A percentile compares a stretch with the other conserved stretches of the same genome.
Evolutionary conservation across 129 eudicot species (phyloP).

Genomic region (sunflower (Helianthus annuus)): HanXRQr2.0-SUNRISE NC_035444.2:61953721-61954220

Average conservation of each 20-base stretch:
- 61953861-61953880: slow-evolving; percentile 12
- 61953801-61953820: slow-evolving; percentile 25
- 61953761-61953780: slow-evolving; percentile 26
- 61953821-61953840: slow-evolving; percentile 33
- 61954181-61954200: slow-evolving; percentile 96
- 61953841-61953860: slow-evolving; percentile 1
- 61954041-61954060: slow-evolving; percentile 36
- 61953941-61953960: slow-evolving; percentile 19
- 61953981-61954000: not conserved
- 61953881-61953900: not conserved
- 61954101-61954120: not conserved
- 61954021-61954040: not conserved
- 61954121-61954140: not conserved
- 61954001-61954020: not conserved
- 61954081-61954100: slow-evolving; percentile 45
- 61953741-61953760: slow-evolving; percentile 18
- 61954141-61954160: not conserved
- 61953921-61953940: slow-evolving; percentile 36
- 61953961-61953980: not conserved
- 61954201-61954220: slow-evolving; percentile 92
- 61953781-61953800: slow-evolving; percentile 40
- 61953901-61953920: slow-evolving; percentile 22
- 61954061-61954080: slow-evolving; percentile 92
- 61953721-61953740: not conserved
- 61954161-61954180: slow-evolving; percentile 39